A percentile compares a stretch with the other conserved stretches of the same genome.
Conservation (phyloP, 116 monocot species). For the Zostera marina region DNA sequence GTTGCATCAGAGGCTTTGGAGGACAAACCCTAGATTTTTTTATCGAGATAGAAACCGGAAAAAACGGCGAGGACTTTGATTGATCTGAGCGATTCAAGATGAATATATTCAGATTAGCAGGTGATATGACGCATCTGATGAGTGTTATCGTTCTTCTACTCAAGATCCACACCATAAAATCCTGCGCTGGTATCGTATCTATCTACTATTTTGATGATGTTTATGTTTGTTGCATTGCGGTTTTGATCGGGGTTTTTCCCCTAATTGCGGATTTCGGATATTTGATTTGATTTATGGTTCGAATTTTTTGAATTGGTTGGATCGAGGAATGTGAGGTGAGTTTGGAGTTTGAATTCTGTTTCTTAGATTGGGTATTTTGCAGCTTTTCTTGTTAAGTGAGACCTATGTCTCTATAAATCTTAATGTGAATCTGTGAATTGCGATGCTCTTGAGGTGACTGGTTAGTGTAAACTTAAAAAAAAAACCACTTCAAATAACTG, state of each 20-base stretch:
- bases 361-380: too few species aligned
- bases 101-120: slow-evolving; percentile 33
- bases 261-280: not conserved
- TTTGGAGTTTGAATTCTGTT: too few species aligned
- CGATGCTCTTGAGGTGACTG: too few species aligned
- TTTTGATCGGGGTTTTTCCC: not conserved
- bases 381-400: too few species aligned
- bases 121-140: slow-evolving; percentile 39
- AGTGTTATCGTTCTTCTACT: slow-evolving; percentile 33
- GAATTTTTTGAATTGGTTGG: too few species aligned
- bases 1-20: not conserved
- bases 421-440: too few species aligned
- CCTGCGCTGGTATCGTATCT: slow-evolving; percentile 21
- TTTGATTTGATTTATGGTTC: too few species aligned
- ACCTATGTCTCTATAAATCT: too few species aligned
- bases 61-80: not conserved
- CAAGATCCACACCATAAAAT: slow-evolving; percentile 43
- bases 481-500: too few species aligned
- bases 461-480: too few species aligned
- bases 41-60: not conserved
- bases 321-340: too few species aligned
- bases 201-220: not conserved
- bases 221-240: not conserved
- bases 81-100: slow-evolving; percentile 6
- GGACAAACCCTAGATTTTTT: slow-evolving; percentile 1